Base-by-base conservation (phyloP, 2,329 filamentous ascomycete species). In the Diaporthe eres region DNA sequence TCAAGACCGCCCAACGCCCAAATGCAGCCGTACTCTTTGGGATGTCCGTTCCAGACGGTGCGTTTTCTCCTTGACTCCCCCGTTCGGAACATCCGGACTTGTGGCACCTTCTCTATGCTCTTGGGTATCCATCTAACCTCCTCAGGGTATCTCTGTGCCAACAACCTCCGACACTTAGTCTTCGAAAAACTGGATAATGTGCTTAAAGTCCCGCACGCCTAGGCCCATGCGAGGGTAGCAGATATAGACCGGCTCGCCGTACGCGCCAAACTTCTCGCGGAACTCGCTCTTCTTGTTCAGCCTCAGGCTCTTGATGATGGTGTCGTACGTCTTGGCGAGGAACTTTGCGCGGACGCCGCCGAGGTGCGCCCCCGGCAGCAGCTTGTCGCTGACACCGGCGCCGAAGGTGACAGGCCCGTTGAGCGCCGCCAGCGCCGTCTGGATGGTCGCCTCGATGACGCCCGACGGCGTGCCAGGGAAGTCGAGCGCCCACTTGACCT, bases 401-500 rank as follows among this genome's bases (percentile, higher is more conserved):
- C 96, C 96, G 81, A 98, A 98, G 0, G 96, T 98, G 63, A 98
- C 93, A 31, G 87, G 89, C 73, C 87, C 87, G 1, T 86, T 85
- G 70, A 91, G 83, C 55, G 82, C 81, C 9, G 84, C 81, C 76
- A 97, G 88, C 0, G 93, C 91, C 81, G 93, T 90, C 51, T 94
- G 91, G 80, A 97, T 94, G 55, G 97, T 90, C 55, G 93, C 90
- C 86, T 98, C 96, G 78, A 98, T 98, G 47, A 94, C 93, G 63
- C 96, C 96, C 60, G 92, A 94, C n/a, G 96, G 94, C 0, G 95
- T 91, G 37, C 91, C 92, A 0, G 95, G 96, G 88, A 98, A 98
- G 84, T 98, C 95, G 73, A 98, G 91, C n/a, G 94, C 94, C 88
- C 97, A 98, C 87, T 98, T 98, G 82, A 98, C 93, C 86, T 98